Percentiles rank a stretch among this genome's conserved stretches.
phyloP scores from a whole-genome alignment of 768 basidiomycete species.

The Russula vinacea region DNA sequence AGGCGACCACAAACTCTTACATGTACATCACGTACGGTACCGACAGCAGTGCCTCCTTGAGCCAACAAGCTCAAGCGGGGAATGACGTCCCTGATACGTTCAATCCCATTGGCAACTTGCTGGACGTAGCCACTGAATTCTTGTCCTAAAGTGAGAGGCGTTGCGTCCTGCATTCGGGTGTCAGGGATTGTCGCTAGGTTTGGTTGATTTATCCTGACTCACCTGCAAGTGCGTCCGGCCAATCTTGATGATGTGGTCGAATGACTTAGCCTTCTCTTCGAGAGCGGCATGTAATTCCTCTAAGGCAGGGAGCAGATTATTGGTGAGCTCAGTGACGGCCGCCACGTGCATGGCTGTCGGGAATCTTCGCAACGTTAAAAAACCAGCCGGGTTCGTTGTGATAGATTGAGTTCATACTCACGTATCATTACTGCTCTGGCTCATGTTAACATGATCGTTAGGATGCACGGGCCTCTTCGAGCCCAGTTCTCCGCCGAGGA shows the following conservation, averaged over 20 bases:
- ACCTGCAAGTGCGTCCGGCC: slow-evolving; percentile 95
- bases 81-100: slow-evolving; percentile 72
- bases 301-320: slow-evolving; percentile 80
- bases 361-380: slow-evolving; percentile 57
- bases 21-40: slow-evolving; percentile 64
- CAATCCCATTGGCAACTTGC: slow-evolving; percentile 88
- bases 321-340: slow-evolving; percentile 82
- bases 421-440: slow-evolving; percentile 99
- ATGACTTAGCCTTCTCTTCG: slow-evolving; percentile 74
- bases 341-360: slow-evolving; percentile 99
- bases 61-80: slow-evolving; percentile 87
- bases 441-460: slow-evolving; percentile 99
- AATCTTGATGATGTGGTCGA: slow-evolving; percentile 95
- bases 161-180: slow-evolving; percentile 70
- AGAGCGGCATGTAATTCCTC: slow-evolving; percentile 80
- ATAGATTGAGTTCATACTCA: slow-evolving; percentile 42
- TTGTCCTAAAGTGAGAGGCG: slow-evolving; percentile 94
- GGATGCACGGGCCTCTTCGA: slow-evolving; percentile 98
- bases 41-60: slow-evolving; percentile 98
- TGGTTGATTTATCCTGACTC: slow-evolving; percentile 12
- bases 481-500: slow-evolving; percentile 91
- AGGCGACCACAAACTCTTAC: not conserved
- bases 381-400: not conserved
- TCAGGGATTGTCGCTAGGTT: not conserved
- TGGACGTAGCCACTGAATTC: slow-evolving; percentile 99